phyloP scores from a whole-genome alignment of 2,329 filamentous ascomycete species.

The Arthrinium puccinioides region DNA sequence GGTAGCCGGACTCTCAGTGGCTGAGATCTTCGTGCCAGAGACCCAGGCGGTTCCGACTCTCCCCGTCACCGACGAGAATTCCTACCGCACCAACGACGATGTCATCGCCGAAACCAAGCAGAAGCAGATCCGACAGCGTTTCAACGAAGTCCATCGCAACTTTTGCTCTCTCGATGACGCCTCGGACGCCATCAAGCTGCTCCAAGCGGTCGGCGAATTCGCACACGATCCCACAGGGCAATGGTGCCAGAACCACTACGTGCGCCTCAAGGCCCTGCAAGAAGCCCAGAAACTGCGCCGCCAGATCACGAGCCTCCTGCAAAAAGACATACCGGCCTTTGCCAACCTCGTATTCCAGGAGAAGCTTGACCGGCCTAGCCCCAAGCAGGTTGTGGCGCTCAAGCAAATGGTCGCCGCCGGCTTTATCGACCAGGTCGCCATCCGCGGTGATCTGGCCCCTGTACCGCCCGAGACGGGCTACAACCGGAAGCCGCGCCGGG shows the following conservation, averaged over 20 bases:
- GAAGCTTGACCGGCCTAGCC: conserved; percentile 49
- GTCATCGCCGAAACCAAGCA: conserved; percentile 64
- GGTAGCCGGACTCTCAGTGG: conserved; percentile 80
- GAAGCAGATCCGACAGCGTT: conserved; percentile 53
- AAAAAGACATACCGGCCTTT: conserved; percentile 63
- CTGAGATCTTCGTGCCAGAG: conserved; percentile 80
- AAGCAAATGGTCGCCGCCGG: conserved; percentile 90
- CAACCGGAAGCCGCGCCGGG: conserved; percentile 67
- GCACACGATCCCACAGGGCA: conserved; percentile 62
- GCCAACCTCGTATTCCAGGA: conserved; percentile 49
- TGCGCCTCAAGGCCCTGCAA: conserved; percentile 78
- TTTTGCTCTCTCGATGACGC: conserved; percentile 76
- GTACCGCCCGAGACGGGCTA: conserved; percentile 59
- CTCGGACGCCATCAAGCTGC: conserved; percentile 82
- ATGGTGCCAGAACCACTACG: conserved; percentile 79
- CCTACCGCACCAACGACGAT: conserved; percentile 55
- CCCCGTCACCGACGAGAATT: conserved; percentile 30
- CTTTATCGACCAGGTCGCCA: conserved; percentile 90
- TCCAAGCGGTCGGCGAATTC: conserved; percentile 84
- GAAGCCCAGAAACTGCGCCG: conserved; percentile 77
- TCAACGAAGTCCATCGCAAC: conserved; percentile 66
- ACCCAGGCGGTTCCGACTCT: conserved; percentile 62
- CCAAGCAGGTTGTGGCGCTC: conserved; percentile 68
- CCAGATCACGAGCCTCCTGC: conserved; percentile 77
- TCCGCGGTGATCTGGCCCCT: conserved; percentile 80